Evolutionary conservation across 2,329 filamentous ascomycete species (phyloP).

Genomic region (Bipolaris sorokiniana): DNA sequence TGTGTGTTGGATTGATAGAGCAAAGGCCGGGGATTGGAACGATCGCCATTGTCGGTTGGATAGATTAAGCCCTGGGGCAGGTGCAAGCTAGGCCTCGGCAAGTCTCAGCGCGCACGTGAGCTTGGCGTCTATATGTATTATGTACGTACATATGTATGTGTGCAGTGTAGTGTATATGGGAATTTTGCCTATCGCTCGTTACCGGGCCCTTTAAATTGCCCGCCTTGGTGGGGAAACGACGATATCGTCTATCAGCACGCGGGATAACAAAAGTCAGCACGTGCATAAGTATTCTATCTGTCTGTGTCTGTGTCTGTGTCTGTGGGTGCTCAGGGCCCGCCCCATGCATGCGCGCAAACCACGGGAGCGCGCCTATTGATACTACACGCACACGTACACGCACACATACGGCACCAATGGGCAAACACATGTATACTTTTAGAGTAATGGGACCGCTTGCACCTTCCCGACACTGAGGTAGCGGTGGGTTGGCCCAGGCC

Average conservation of each 20-base stretch:
- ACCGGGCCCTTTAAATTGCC: not conserved
- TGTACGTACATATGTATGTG: too few species aligned
- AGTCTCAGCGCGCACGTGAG: conserved; percentile 1
- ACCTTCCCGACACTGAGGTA: conserved; percentile 10
- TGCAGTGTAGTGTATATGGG: too few species aligned
- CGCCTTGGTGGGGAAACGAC: not conserved
- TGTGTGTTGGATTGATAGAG: conserved; percentile 8
- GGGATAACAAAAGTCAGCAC: too few species aligned
- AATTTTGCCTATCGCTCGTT: not conserved
- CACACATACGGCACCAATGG: not conserved
- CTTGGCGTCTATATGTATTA: too few species aligned
- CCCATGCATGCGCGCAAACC: conserved; percentile 3
- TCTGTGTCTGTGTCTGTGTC: too few species aligned
- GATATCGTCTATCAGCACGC: not conserved
- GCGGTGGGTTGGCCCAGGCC: conserved; percentile 3
- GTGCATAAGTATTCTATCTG: too few species aligned
- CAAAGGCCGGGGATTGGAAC: conserved; percentile 13
- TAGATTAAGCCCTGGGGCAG: conserved; percentile 13
- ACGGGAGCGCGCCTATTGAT: not conserved
- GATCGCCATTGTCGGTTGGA: conserved; percentile 11
- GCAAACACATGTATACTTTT: not conserved
- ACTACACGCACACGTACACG: too few species aligned
- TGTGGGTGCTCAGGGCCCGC: not conserved
- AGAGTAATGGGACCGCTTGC: not conserved
- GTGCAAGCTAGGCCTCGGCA: not conserved